A percentile compares a stretch with the other conserved stretches of the same genome.
phyloP scores from a whole-genome alignment of 1,284 basidiomycete species.

The Irpex lacteus region DNA sequence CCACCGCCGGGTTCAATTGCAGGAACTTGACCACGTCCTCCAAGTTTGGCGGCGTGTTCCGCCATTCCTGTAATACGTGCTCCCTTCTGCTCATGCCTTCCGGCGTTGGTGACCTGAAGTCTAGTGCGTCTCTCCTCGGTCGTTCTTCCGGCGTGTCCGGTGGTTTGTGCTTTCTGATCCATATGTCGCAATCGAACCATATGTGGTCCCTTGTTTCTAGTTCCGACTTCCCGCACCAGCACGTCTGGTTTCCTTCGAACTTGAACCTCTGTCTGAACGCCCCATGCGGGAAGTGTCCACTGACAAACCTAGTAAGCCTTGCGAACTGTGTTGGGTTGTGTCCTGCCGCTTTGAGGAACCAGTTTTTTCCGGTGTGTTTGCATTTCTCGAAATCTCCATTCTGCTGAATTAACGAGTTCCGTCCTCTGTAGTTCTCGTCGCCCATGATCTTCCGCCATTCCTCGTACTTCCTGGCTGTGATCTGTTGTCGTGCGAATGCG shows the following conservation, averaged over 20 bases:
- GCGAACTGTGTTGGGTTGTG: neutral
- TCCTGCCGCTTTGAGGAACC: neutral
- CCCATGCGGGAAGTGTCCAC: conserved; percentile 5
- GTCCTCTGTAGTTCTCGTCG: no score
- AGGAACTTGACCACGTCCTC: no score
- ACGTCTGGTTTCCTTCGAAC: neutral
- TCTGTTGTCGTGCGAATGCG: no score
- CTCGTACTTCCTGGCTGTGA: no score
- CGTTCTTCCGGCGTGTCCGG: neutral
- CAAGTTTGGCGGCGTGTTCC: no score
- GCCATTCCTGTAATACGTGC: no score
- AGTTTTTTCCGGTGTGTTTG: neutral
- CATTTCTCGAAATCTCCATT: neutral
- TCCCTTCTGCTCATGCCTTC: no score
- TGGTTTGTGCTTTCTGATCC: neutral
- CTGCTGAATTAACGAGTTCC: no score
- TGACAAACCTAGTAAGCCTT: neutral
- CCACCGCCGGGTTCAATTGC: no score
- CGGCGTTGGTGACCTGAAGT: no score
- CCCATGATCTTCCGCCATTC: no score
- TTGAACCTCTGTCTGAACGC: neutral
- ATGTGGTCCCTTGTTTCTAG: conserved; percentile 1
- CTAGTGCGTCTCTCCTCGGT: no score
- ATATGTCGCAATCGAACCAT: conserved; percentile 3
- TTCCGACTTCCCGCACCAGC: neutral